phyloP scores from a whole-genome alignment of 495 filamentous ascomycete species.

The Terfezia claveryi region DNA sequence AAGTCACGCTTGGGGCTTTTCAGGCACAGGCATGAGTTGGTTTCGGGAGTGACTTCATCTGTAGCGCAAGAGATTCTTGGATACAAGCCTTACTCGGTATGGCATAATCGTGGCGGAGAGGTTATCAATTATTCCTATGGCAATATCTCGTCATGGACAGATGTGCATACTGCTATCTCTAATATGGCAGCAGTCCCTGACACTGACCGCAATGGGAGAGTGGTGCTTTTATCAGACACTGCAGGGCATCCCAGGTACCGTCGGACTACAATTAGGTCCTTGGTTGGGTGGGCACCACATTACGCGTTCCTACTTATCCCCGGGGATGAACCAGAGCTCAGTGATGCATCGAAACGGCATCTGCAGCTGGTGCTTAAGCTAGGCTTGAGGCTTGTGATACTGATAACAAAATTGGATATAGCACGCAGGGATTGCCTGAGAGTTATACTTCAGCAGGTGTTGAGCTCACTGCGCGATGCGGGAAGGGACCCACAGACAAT shows the following conservation, averaged over 20 bases:
- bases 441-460: slow-evolving; percentile 43
- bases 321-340: slow-evolving; percentile 23
- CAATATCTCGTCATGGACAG: slow-evolving; percentile 81
- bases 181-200: slow-evolving; percentile 31
- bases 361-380: slow-evolving; percentile 71
- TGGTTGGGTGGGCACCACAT: slow-evolving; percentile 92
- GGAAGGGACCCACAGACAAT: slow-evolving; percentile 54
- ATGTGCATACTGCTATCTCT: slow-evolving; percentile 43
- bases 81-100: slow-evolving; percentile 27
- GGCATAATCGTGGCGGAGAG: slow-evolving; percentile 4
- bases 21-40: slow-evolving; percentile 87
- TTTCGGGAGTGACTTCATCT: slow-evolving; percentile 76
- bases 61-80: slow-evolving; percentile 83
- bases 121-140: slow-evolving; percentile 73
- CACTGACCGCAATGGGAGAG: slow-evolving; percentile 30
- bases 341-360: slow-evolving; percentile 56
- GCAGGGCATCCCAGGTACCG: slow-evolving; percentile 74
- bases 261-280: slow-evolving; percentile 62
- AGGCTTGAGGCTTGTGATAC: slow-evolving; percentile 47
- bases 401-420: slow-evolving; percentile 80
- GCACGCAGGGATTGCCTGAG: slow-evolving; percentile 48
- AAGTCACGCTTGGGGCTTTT: slow-evolving; percentile 68
- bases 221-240: slow-evolving; percentile 76
- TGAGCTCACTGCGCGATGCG: slow-evolving; percentile 55
- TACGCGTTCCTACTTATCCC: slow-evolving; percentile 78